These are phyloP conservation scores for Atkinsonella texensis DNA, from an alignment of 2,329 filamentous ascomycete species.

Conservation along the genomic window DNA sequence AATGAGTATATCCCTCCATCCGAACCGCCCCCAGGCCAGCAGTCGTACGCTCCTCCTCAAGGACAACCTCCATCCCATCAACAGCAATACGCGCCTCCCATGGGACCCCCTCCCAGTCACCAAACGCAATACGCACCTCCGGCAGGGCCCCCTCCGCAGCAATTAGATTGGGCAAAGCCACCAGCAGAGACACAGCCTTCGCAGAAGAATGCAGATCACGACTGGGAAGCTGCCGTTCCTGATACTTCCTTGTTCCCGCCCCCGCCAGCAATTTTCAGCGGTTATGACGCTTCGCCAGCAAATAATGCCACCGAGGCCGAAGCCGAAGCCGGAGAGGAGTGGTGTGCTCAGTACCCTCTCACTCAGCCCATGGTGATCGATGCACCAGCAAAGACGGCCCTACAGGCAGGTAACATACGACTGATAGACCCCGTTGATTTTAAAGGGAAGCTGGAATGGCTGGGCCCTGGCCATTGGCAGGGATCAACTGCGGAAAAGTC, in stretches of 20 bases:
- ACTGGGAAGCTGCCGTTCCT: constrained; percentile 60
- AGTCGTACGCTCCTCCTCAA: constrained; percentile 11
- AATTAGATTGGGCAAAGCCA: constrained; percentile 19
- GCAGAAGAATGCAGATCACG: constrained; percentile 34
- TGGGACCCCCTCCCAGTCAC: constrained; percentile 17
- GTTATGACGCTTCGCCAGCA: constrained; percentile 51
- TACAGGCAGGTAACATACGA: constrained; percentile 39
- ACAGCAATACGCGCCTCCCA: constrained; percentile 20
- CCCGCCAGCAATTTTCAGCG: constrained; percentile 53
- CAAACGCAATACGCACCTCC: constrained; percentile 15
- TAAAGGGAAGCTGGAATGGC: constrained; percentile 32
- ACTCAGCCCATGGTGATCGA: constrained; percentile 39
- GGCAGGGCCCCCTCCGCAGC: constrained; percentile 17
- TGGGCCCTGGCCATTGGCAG: constrained; percentile 40
- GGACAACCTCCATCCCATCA: constrained; percentile 20
- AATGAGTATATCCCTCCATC: no score
- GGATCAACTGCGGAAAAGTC: constrained; percentile 29
- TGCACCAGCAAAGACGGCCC: constrained; percentile 31
- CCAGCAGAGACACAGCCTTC: constrained; percentile 24
- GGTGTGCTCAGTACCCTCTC: constrained; percentile 52
- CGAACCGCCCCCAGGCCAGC: background rate
- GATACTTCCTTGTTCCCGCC: constrained; percentile 63
- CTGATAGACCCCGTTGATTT: constrained; percentile 40
- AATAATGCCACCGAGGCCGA: constrained; percentile 57
- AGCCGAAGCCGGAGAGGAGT: constrained; percentile 51